Base-by-base conservation (phyloP, 805 yeast species). In the Nakazawaea laoshanensis region DNA sequence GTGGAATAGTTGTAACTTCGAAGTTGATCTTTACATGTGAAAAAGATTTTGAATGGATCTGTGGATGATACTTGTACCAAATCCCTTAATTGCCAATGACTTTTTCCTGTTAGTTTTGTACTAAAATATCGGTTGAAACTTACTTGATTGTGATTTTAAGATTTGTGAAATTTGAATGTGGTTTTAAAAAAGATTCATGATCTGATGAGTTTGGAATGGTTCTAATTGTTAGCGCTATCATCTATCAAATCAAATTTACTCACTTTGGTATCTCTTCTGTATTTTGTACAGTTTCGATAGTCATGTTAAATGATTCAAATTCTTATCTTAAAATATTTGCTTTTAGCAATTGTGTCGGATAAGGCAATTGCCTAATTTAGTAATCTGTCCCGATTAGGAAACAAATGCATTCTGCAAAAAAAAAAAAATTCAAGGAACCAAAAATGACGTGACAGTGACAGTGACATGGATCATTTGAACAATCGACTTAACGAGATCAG, bases 71-170 rank as follows among this genome's bases (percentile, higher is more conserved):
- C 67, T 42, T 75, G 70, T 5, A 86, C 60, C 46, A 86, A 63
- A 48, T 86, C 89, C 23, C 94, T 63, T 20, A 86, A 61, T 52
- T 85, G 95, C 94, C 94, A 86, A 58, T 85, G 76, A 33, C 63
- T 63, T 27, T 53, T 12, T n/a, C 13, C 35, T 29, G 44, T 47
- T 47, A 42, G 38, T 28, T 46, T 48, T 35, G 32, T 8, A 17
- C 32, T 29, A 19, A 27, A 19, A 31, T 19, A 23, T 12, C 14
- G 19, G 28, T 11, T 23, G 2, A 30, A 20, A 57, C 62, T 41
- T 40, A 57, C 63, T 45, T 55, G 35, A 55, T 55, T 7, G 63
- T 57, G 28, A 60, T 52, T 27, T 49, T 48, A 2, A 51, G 56
- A 15, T 52, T 45, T 36, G 54, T 51, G 38, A 45, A 51, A 7